Base-by-base conservation (phyloP, 441 rosid species). In the Sinapis alba region DNA sequence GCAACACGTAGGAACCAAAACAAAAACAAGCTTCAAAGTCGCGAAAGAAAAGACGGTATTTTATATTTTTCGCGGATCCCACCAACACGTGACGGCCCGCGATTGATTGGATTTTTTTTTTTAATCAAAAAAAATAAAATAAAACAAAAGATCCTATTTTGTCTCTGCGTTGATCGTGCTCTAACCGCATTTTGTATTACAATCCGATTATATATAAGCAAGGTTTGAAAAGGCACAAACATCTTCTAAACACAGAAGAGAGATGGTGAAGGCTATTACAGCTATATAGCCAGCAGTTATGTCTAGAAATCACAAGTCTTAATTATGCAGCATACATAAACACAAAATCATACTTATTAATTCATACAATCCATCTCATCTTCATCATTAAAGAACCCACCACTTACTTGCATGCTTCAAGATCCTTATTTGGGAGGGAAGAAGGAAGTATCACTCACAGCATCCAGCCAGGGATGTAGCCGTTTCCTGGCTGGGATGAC, bases 391-490 rank as follows among this genome's bases (percentile, higher is more conserved):
- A 76, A 69, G 58, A 76, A 58, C 61, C 7, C 71, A 28, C 16
- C 41, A 12, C 67, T 57, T 77, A 54, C 54, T 38, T 58, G 56
- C 41, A 59, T 63, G 41, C 65, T 21, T 57, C 1, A 43, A 30
- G 56, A 47, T 47, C 10, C 51, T 43, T 43, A 43, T n/a, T n/a
- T 43, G 18, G 18, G 51, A 1, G 6, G 19, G 51, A 3, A 12
- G 18, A n/a, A 43, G 53, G 53, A 16, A 50, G 21, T 50, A 51
- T 51, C 57, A 16, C 38, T 91, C 82, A 92, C 58, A 95, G 93
- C 99, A 93, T 95, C 99, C 99, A 93, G 53, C 98, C 99, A 24
- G 99, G 99, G 70, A 95, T 86, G 76, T 87, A 95, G 23, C 99
- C 97, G 62, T 66, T 81, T 19, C 87, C 96, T 80, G 83, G 93